A percentile compares a stretch with the other conserved stretches of the same genome.
Evolutionary conservation across 345 rosid species (phyloP).

Genomic region (Bruguiera parviflora): DNA sequence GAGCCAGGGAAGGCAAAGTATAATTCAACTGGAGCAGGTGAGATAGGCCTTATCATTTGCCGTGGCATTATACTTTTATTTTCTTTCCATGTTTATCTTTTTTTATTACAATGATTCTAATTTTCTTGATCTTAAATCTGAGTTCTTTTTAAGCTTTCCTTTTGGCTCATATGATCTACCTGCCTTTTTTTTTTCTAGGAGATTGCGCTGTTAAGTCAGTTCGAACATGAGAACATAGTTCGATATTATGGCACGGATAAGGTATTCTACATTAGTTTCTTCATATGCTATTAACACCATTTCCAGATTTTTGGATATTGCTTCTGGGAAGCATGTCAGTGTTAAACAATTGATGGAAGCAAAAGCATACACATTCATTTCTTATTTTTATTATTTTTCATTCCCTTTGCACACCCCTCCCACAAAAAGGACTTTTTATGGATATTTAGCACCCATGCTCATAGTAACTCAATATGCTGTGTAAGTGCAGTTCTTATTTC

Average conservation of each 20-base stretch:
- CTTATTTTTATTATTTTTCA: too few relatives aligned
- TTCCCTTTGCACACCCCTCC: too few relatives aligned
- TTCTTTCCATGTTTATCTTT: background rate
- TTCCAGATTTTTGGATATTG: background rate
- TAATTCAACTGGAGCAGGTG: constrained; percentile 70
- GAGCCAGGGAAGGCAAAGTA: constrained; percentile 54
- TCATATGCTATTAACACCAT: background rate
- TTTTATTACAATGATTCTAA: constrained; percentile 2
- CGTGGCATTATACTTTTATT: background rate
- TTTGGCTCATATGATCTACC: background rate
- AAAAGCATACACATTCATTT: too few relatives aligned
- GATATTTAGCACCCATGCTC: too few relatives aligned
- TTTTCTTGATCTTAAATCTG: too few relatives aligned
- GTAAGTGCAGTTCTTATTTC: background rate
- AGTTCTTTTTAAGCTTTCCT: background rate
- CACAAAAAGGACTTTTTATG: too few relatives aligned
- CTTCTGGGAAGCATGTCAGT: background rate
- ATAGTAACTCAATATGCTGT: too few relatives aligned
- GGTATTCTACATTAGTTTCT: constrained; percentile 28
- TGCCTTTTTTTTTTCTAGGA: constrained; percentile 37
- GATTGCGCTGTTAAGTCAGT: constrained; percentile 62
- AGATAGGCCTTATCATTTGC: too few relatives aligned
- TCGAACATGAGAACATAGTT: constrained; percentile 67
- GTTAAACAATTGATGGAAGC: too few relatives aligned
- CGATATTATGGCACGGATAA: constrained; percentile 61